These are phyloP conservation scores for Wallacemonas rigidus DNA, from an alignment of 208 protist species.

Conservation along the genomic window DNA sequence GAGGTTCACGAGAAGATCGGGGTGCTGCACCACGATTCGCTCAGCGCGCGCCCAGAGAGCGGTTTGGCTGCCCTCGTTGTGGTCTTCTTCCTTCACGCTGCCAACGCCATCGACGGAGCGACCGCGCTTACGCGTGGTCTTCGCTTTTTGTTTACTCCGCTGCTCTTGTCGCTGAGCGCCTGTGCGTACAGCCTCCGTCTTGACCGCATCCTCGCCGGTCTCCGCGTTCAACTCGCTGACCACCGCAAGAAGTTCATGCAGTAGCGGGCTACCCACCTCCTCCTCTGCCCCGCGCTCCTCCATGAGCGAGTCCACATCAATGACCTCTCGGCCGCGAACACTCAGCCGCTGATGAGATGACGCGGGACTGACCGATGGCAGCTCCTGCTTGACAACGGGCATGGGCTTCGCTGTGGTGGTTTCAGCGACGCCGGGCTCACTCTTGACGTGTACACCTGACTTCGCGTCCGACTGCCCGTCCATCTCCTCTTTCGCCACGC, in stretches of 20 bases:
- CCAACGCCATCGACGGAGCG: neutral
- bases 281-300: constrained; percentile 42
- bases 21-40: neutral
- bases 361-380: neutral
- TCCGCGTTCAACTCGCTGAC: neutral
- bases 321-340: constrained; percentile 30
- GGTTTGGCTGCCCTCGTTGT: neutral
- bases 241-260: constrained; percentile 3
- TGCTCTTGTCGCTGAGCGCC: neutral
- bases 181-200: neutral
- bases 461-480: too few species aligned
- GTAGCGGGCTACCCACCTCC: constrained; percentile 6
- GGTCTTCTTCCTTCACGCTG: neutral
- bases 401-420: neutral
- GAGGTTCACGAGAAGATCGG: constrained; percentile 5
- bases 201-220: neutral
- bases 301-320: constrained; percentile 84
- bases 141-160: neutral
- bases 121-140: neutral
- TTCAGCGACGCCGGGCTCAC: neutral
- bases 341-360: neutral
- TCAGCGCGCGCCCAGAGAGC: constrained; percentile 1
- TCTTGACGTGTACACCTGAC: neutral
- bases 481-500: constrained; percentile 7
- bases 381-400: neutral